Base-by-base conservation (phyloP, 257 asterid species). In the Misopates orontium region DNA sequence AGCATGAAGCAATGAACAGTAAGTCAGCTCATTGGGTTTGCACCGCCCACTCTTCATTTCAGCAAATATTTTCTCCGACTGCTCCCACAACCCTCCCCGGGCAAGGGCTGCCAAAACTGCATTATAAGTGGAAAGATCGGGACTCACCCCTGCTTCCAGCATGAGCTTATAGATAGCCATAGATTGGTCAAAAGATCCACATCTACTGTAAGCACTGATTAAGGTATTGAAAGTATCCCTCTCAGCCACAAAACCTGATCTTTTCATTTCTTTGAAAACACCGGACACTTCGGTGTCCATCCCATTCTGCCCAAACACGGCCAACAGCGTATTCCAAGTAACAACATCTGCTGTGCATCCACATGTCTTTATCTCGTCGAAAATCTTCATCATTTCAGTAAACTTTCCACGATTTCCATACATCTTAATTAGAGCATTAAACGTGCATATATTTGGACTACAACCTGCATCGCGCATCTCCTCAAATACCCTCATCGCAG, bases 141-240 rank as follows among this genome's bases (percentile, higher is more conserved):
- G 99, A 24, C 81, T 51, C 20, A 93, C 88, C 62, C 87, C 91
- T 2, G 97, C 90, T 75, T 87, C 90, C 60, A 87, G 45, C 98
- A 87, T 85, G 47, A 80, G 84, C 76, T 86, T 84, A 67, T 92
- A 92, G 61, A 92, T 83, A 56, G 75, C 71, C 96, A 90, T 86
- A 28, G 99, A 95, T 58, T 87, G 96, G 9, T 84, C 97, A 25
- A 90, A 83, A 39, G 82, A 72, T 56, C 99, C 97, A 78, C 99
- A 90, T 49, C 95, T 73, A 72, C 99, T 93, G 68, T 93, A 87
- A 62, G 96, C 91, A 72, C 97, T 76, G 61, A 90, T 87, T 22
- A 92, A 76, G n/a, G 98, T 87, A 72, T 89, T 92, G 49, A 92
- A 92, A 65, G 98, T 92, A 77, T 92, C 97, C 75, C 97, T 83